Percentiles rank a stretch among this genome's conserved stretches.
Evolutionary conservation across 257 asterid genomes (phyloP).

Genomic region (Cruciata laevipes): DNA sequence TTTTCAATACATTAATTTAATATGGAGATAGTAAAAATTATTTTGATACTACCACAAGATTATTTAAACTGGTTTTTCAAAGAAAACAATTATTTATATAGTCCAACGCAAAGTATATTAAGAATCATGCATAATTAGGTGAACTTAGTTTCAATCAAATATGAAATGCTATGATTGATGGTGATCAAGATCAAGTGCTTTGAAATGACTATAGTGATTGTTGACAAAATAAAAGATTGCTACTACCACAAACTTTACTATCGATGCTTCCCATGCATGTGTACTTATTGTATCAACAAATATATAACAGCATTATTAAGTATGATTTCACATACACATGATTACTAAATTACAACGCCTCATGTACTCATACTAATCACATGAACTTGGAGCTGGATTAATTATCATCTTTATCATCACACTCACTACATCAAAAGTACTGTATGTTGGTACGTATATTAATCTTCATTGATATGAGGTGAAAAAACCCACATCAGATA

Average conservation of each 20-base stretch:
- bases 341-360: slow-evolving; percentile 1
- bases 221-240: not conserved
- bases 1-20: no score
- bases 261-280: slow-evolving; percentile 3
- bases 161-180: not conserved
- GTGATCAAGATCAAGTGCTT: not conserved
- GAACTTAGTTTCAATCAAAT: not conserved
- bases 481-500: not conserved
- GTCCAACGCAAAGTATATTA: no score
- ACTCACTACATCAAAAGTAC: slow-evolving; percentile 5
- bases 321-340: slow-evolving; percentile 7
- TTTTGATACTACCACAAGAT: no score
- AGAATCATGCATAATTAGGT: no score
- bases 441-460: not conserved
- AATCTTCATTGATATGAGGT: slow-evolving; percentile 4
- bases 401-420: slow-evolving; percentile 4
- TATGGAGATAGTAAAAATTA: no score
- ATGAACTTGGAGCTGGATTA: not conserved
- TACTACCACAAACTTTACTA: not conserved
- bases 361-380: not conserved
- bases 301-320: slow-evolving; percentile 5
- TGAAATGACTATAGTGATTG: not conserved
- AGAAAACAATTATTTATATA: no score
- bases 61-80: not conserved
- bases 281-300: slow-evolving; percentile 8